These are phyloP conservation scores for Microthyrium microscopicum DNA, from an alignment of 2,329 filamentous ascomycete species.

Conservation along the genomic window DNA sequence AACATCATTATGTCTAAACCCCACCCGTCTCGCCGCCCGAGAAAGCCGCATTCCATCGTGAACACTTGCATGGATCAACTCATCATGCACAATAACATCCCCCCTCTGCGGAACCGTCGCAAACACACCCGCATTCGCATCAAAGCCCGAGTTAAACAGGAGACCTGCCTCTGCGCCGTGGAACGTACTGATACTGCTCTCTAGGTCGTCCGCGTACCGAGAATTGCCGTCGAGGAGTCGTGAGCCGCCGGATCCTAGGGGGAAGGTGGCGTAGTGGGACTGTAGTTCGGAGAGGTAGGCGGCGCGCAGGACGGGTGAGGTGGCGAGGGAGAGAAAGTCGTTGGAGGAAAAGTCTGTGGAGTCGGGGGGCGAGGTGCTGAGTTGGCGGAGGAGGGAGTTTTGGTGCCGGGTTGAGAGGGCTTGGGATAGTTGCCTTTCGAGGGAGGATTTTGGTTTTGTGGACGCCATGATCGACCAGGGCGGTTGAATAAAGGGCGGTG, in stretches of 20 bases:
- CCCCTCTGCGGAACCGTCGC: constrained; percentile 29
- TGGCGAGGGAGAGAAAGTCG: constrained; percentile 45
- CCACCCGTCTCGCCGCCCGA: constrained; percentile 30
- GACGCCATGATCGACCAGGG: too few species aligned
- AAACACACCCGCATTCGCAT: constrained; percentile 32
- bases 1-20: constrained; percentile 44
- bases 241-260: constrained; percentile 41
- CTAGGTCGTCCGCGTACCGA: constrained; percentile 39
- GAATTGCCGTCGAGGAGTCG: constrained; percentile 51
- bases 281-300: constrained; percentile 32
- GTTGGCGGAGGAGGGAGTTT: constrained; percentile 27
- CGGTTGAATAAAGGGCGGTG: too few species aligned
- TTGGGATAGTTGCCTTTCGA: constrained; percentile 12
- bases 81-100: constrained; percentile 50
- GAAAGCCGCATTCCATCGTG: constrained; percentile 61
- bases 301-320: constrained; percentile 28
- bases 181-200: constrained; percentile 41
- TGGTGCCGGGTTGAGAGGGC: constrained; percentile 24
- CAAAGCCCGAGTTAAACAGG: constrained; percentile 41
- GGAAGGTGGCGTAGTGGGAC: constrained; percentile 17
- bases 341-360: constrained; percentile 46
- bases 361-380: constrained; percentile 27
- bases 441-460: not conserved
- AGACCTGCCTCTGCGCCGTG: constrained; percentile 41
- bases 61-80: constrained; percentile 59